Conservation (phyloP, 768 basidiomycete genomes). For the Coprinopsis sp. region DNA sequence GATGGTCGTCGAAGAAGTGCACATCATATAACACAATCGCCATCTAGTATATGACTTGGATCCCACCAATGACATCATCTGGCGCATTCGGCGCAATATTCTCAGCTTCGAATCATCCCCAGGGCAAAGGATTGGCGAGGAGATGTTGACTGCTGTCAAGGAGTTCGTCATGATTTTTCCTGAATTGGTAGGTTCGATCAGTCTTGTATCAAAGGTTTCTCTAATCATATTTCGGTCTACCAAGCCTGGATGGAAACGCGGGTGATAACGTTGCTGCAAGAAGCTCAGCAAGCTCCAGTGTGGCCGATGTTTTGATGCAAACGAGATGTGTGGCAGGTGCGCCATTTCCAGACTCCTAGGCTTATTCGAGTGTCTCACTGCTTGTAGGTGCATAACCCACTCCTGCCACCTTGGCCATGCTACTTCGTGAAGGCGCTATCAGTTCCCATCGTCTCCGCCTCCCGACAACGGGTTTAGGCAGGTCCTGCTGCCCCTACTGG, state of each 20-base stretch:
- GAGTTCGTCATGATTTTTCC: constrained; percentile 10
- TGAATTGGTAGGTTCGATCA: not conserved
- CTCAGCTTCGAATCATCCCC: constrained; percentile 6
- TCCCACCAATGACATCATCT: not conserved
- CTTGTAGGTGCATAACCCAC: constrained; percentile 9
- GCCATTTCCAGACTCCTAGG: too few species aligned
- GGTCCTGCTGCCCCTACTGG: not conserved
- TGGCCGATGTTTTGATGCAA: not conserved
- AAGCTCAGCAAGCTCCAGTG: not conserved
- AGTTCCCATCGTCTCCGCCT: not conserved
- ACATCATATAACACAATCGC: not conserved
- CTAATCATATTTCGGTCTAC: too few species aligned
- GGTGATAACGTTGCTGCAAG: constrained; percentile 9
- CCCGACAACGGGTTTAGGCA: not conserved
- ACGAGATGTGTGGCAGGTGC: constrained; percentile 6
- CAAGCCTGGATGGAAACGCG: constrained; percentile 8
- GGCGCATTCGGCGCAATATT: constrained; percentile 9
- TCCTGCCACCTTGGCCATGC: constrained; percentile 10
- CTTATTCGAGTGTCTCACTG: too few species aligned
- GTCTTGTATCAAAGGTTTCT: not conserved
- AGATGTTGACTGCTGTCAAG: constrained; percentile 6
- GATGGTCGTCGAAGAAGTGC: constrained; percentile 9
- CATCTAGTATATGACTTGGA: not conserved
- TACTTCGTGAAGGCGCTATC: constrained; percentile 7
- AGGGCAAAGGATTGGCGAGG: constrained; percentile 11